phyloP scores from a whole-genome alignment of 805 yeast species.

The Zygoascus ofunaensis region DNA sequence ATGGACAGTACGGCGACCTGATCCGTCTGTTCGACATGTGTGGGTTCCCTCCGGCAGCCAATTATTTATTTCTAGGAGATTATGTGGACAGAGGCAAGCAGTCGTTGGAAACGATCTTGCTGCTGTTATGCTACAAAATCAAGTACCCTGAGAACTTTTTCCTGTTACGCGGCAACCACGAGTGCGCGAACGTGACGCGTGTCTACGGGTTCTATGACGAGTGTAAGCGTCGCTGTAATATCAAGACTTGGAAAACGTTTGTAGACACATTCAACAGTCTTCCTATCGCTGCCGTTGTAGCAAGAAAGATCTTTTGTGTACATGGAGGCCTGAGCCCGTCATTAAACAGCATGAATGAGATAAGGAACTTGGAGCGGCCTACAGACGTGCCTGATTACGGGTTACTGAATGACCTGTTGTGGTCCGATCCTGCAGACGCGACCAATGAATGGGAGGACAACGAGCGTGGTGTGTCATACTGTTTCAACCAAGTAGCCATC shows the following conservation, averaged over 20 bases:
- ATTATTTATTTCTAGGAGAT: conserved; percentile 88
- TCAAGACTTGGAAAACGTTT: conserved; percentile 89
- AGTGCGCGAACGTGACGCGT: conserved; percentile 92
- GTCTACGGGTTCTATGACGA: conserved; percentile 98
- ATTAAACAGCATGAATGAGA: conserved; percentile 63
- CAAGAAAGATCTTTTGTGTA: conserved; percentile 87
- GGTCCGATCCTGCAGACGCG: conserved; percentile 84
- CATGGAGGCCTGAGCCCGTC: conserved; percentile 81
- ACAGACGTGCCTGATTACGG: conserved; percentile 85
- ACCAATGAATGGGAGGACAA: conserved; percentile 82
- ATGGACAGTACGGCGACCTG: conserved; percentile 91
- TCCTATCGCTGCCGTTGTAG: conserved; percentile 93
- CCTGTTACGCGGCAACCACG: conserved; percentile 89
- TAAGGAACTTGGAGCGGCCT: conserved; percentile 65
- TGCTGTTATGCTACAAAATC: conserved; percentile 85
- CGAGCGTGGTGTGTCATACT: conserved; percentile 76
- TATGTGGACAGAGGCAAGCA: conserved; percentile 98
- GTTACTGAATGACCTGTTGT: conserved; percentile 61
- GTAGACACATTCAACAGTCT: conserved; percentile 91
- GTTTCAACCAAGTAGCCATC: conserved; percentile 70
- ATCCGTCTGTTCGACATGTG: conserved; percentile 87
- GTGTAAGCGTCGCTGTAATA: conserved; percentile 86
- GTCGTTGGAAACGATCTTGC: conserved; percentile 80
- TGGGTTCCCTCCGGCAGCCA: conserved; percentile 93
- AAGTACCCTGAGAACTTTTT: conserved; percentile 96